Percentiles rank a stretch among this genome's conserved stretches.
Evolutionary conservation across 352 stramenopile genomes (phyloP).

Genomic region (Hyaloperonospora arabidopsidis): DNA sequence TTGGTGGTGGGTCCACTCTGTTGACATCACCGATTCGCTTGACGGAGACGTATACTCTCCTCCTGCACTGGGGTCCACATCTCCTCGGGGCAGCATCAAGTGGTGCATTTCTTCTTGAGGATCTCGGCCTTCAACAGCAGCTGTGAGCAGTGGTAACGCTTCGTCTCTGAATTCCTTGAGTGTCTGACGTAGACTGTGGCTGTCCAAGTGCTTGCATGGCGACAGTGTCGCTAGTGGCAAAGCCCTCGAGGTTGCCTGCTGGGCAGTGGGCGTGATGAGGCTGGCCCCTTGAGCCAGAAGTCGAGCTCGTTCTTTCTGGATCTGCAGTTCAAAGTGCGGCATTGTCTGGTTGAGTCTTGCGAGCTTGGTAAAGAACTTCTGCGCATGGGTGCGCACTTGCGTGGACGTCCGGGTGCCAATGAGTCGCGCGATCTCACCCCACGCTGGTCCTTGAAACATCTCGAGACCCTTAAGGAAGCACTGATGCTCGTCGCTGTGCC

Average conservation of each 20-base stretch:
- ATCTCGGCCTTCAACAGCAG: neutral
- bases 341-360: slow-evolving; percentile 63
- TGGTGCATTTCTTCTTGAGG: slow-evolving; percentile 5
- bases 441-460: slow-evolving; percentile 70
- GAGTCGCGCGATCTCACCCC: slow-evolving; percentile 77
- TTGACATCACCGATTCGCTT: neutral
- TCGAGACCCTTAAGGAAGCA: slow-evolving; percentile 75
- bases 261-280: slow-evolving; percentile 42
- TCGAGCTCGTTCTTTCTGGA: slow-evolving; percentile 56
- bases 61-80: slow-evolving; percentile 1
- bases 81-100: slow-evolving; percentile 7
- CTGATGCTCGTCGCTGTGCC: slow-evolving; percentile 67
- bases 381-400: slow-evolving; percentile 78
- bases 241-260: slow-evolving; percentile 22
- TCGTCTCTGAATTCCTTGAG: slow-evolving; percentile 21
- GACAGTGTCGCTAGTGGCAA: slow-evolving; percentile 35
- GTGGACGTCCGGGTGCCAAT: slow-evolving; percentile 80
- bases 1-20: slow-evolving; percentile 13
- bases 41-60: no score
- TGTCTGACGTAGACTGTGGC: slow-evolving; percentile 15
- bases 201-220: slow-evolving; percentile 34
- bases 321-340: slow-evolving; percentile 70
- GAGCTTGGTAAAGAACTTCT: slow-evolving; percentile 87
- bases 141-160: slow-evolving; percentile 4
- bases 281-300: slow-evolving; percentile 45